phyloP scores from a whole-genome alignment of 2,329 filamentous ascomycete species.

The Aspergillus persii region DNA sequence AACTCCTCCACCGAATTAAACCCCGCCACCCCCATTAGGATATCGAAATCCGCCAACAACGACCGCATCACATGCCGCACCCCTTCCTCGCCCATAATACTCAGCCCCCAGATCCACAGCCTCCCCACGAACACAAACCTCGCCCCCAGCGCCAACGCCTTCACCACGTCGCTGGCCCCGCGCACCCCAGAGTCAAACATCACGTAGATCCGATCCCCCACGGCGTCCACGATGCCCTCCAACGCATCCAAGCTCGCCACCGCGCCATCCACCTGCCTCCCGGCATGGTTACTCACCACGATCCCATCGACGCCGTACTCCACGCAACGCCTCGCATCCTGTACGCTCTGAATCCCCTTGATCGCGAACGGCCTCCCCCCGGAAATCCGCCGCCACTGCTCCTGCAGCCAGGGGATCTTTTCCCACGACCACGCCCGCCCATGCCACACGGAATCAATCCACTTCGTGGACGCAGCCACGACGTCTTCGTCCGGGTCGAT shows the following conservation, averaged over 20 bases:
- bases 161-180: constrained; percentile 58
- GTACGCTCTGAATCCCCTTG: constrained; percentile 68
- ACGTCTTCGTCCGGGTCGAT: constrained; percentile 55
- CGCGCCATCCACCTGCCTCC: constrained; percentile 62
- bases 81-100: constrained; percentile 59
- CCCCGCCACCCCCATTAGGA: constrained; percentile 59
- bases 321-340: constrained; percentile 61
- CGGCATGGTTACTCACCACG: constrained; percentile 69
- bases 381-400: constrained; percentile 54
- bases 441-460: constrained; percentile 67
- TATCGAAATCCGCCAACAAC: constrained; percentile 62
- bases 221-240: constrained; percentile 56
- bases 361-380: constrained; percentile 59
- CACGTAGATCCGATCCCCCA: constrained; percentile 52
- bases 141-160: constrained; percentile 60
- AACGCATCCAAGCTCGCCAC: constrained; percentile 59
- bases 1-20: constrained; percentile 55
- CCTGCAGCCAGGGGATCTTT: constrained; percentile 64
- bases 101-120: constrained; percentile 60
- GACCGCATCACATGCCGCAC: constrained; percentile 62
- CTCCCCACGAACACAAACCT: constrained; percentile 62
- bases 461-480: constrained; percentile 57
- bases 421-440: constrained; percentile 63
- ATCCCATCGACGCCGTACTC: constrained; percentile 65
- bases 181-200: constrained; percentile 62